These are phyloP conservation scores for Wallacemonas sp. DNA, from an alignment of 208 protist genomes.

Conservation along the genomic window DNA sequence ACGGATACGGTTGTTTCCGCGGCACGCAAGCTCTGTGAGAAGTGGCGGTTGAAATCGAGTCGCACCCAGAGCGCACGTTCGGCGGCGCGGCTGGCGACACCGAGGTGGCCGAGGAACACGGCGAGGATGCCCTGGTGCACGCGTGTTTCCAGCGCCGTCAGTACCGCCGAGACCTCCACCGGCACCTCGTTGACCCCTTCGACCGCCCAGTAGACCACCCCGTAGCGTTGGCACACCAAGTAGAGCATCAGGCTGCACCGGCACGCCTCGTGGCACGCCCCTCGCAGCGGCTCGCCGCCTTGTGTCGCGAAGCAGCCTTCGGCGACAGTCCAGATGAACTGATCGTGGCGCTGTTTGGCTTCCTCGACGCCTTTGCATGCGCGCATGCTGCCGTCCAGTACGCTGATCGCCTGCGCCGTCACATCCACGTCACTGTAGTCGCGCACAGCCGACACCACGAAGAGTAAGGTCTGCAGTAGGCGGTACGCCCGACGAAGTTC, in stretches of 20 bases:
- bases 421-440: constrained; percentile 85
- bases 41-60: constrained; percentile 80
- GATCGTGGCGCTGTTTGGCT: constrained; percentile 67
- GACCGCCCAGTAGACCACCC: constrained; percentile 71
- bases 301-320: constrained; percentile 71
- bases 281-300: constrained; percentile 37
- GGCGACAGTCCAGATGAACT: constrained; percentile 70
- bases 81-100: constrained; percentile 35
- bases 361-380: constrained; percentile 69
- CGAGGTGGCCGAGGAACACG: constrained; percentile 59
- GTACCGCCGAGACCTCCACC: constrained; percentile 63
- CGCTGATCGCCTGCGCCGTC: constrained; percentile 35
- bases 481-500: constrained; percentile 64
- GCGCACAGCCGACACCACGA: constrained; percentile 53
- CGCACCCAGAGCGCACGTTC: constrained; percentile 76
- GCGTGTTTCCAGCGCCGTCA: constrained; percentile 59
- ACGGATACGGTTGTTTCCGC: too few species aligned
- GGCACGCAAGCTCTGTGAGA: constrained; percentile 25
- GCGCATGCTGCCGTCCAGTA: constrained; percentile 28
- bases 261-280: constrained; percentile 50
- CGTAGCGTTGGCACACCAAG: constrained; percentile 59
- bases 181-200: constrained; percentile 52
- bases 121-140: constrained; percentile 67
- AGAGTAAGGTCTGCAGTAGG: constrained; percentile 65
- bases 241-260: constrained; percentile 45